Conservation (phyloP, 176 grass and related monocot genomes). For the Oryza coarctata region DNA sequence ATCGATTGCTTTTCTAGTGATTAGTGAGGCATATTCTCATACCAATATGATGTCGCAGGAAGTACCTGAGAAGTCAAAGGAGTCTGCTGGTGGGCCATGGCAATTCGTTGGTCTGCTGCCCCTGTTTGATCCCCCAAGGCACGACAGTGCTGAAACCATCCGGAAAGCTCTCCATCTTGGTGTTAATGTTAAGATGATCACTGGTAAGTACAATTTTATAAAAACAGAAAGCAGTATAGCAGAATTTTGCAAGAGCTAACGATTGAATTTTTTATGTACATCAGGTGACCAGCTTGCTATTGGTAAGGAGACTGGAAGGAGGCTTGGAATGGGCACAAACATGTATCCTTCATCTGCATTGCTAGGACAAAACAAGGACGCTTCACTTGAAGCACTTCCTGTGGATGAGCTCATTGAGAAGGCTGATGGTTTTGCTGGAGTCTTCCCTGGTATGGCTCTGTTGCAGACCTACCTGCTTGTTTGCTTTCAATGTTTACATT, state of each 20-base stretch:
- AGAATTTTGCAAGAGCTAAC: not conserved
- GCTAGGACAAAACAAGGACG: conserved; percentile 82
- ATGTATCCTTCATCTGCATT: conserved; percentile 98
- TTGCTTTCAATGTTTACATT: not conserved
- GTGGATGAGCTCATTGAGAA: conserved; percentile 99
- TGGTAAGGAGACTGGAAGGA: conserved; percentile 95
- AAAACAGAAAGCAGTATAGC: not conserved
- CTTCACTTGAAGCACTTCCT: conserved; percentile 65
- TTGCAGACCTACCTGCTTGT: not conserved
- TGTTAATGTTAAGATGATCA: conserved; percentile 99
- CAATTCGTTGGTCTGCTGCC: conserved; percentile 92
- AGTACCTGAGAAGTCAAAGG: conserved; percentile 89
- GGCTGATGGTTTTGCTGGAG: conserved; percentile 97
- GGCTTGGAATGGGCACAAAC: conserved; percentile 99
- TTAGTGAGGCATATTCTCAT: conserved; percentile 15
- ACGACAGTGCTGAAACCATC: conserved; percentile 99
- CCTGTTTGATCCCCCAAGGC: conserved; percentile 93
- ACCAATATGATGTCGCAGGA: conserved; percentile 54
- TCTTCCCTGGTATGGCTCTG: conserved; percentile 74
- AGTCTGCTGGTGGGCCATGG: conserved; percentile 76
- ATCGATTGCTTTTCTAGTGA: not conserved
- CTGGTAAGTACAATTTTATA: conserved; percentile 43
- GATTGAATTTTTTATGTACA: not conserved
- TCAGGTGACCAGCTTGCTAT: conserved; percentile 98
- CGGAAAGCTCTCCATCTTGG: conserved; percentile 92